Base-by-base conservation (phyloP, 805 yeast genomes). In the Nakazawaea anatomiae region DNA sequence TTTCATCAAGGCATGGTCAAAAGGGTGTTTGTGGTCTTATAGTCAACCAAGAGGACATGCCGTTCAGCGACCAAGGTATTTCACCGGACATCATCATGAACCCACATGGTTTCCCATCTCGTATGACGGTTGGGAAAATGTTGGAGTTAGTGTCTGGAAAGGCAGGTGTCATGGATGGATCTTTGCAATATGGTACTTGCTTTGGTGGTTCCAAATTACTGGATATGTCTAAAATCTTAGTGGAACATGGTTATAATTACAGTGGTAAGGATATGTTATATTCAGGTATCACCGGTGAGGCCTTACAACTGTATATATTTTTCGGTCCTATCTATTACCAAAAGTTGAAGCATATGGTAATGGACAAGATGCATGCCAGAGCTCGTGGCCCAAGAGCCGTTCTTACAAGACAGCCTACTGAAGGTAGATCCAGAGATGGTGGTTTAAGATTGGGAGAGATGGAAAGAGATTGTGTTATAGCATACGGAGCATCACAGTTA, bases 41-140 rank as follows among this genome's bases (percentile, higher is more conserved):
- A 66, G 97, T 92, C 5, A 90, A 89, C 59, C 98, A 92, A 65
- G 98, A 92, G 60, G 99, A 92, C 63, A 76, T 92, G 77, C 99
- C 99, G 11, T 92, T 92, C 70, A 89, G 84, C 64, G 98, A 94
- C 60, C 79, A 83, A 52, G 99, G 99, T 65, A 79, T 94, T 29
- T 75, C 82, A 3, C 99, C 99, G 0, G 99, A 92, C 71, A 91
- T 92, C 57, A 92, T 92, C 62, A 92, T 92, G 97, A 92, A 92
- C 64, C 99, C 99, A 1, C 99, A 92, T 68, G 99, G 97, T 73
- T 94, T 92, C 85, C 99, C 99, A 55, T 92, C 98, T 36, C 96
- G 99, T 79, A 94, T 94, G 99, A 94, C 99, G 39, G 98, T 94
- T 18, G 99, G 99, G 53, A 94, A 94, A 70, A 92, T 94, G 98